Base-by-base conservation (phyloP, 2,329 filamentous ascomycete genomes). In the Claviceps sp. region DNA sequence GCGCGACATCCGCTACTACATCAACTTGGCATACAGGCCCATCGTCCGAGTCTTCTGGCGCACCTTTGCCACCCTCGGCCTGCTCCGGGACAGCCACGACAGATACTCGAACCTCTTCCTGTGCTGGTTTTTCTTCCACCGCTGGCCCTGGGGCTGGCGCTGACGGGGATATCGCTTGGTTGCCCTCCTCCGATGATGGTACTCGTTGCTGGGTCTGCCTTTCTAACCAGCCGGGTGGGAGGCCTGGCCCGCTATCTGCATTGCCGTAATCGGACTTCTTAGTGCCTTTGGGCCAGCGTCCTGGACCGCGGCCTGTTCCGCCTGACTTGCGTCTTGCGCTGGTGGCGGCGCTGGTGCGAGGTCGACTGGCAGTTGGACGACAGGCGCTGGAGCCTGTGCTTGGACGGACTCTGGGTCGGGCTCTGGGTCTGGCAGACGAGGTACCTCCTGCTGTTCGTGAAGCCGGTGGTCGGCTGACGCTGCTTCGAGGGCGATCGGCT, bases 251-350 rank as follows among this genome's bases (percentile, higher is more conserved):
- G 58, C 80, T 83, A 37, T 79, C 77, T 0, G 80, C 80, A 55
- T 83, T 83, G 0, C 80, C 80, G 52, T 84, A 84, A 59, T 84
- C 80, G 40, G 77, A 77, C 62, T 84, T 84, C 64, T 82, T 84
- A 0, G 80, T 83, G 5, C 80, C 80, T 61, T 83, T 84, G 0
- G 80, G 80, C 79, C 79, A 84, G 43, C 80, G 73, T 0, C 80
- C 80, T 1, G 80, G 80, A 0, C 80, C 80, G 49, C 80, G 74
- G 2, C 80, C 80, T 1, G 80, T 84, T 4, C 80, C 80, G 2
- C 80, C 79, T 5, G 74, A 70, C 64, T 78, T 82, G 45, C 78
- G 71, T 49, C 76, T 73, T 14, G 29, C 4, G 29, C 29, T 11
- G 29, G 29, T 34, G 29, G 70, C 64, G 53, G 62, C 66, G 47